Evolutionary conservation across 768 basidiomycete species (phyloP), one percentile per base, ranked within the genome.

Genomic region (Suillus sp.): DNA sequence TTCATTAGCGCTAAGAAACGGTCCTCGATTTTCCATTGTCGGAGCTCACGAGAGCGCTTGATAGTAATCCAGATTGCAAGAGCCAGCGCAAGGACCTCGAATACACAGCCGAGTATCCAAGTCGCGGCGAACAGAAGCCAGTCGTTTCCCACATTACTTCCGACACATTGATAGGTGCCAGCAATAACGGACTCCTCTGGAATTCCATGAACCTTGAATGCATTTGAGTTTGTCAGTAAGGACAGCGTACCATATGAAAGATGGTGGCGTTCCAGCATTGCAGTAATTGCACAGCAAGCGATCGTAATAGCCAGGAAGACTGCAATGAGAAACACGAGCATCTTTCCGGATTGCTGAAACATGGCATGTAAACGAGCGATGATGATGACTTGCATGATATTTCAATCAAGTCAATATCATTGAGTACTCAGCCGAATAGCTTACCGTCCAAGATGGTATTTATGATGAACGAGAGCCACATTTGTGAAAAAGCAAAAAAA

Each of bases 341-440:
- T 37, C 7, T 22, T 55, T 22, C 35, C 9, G 8, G 34, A 37
- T 25, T 25, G 54, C 22, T 37, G 54, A 35, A 37, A 25, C 54
- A 55, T 55, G 14, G 54, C 54, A 55, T 37, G 35, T 35, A 55
- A 16, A 14, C 54, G 35, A 55, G 14, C 54, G 14, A 55, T 8
- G 14, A 55, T 37, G 14, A 55, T 37, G 7, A 32, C 54, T 55
- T 35, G 34, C 8, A 35, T 14, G 22, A 14, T 16, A 37, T 27
- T 34, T 37, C 22, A 55, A 35, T 55, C 54, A 25, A 22, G 13
- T 37, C 35, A 14, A 13, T 55, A 35, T 54, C 13, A n/a, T 14
- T 35, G 20, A 22, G 53, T 35, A 14, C 34, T 22, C 34, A 48
- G 14, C 13, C 0, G 2, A 48, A 34, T 16, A 54, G 14, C 54